phyloP scores from a whole-genome alignment of 352 stramenopile species.

The Phytophthora idaei region DNA sequence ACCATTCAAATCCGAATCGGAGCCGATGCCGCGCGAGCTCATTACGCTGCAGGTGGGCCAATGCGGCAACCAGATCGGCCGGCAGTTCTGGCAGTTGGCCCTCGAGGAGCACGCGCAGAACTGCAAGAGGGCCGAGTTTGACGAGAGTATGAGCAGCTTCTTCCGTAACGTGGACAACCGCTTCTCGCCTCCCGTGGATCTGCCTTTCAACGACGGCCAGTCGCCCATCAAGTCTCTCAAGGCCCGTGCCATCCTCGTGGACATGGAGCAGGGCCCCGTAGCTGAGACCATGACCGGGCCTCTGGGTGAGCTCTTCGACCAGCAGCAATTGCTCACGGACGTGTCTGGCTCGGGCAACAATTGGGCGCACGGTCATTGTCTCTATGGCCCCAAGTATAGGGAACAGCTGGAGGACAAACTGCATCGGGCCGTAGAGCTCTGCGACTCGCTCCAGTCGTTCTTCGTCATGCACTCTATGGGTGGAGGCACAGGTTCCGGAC shows the following conservation, averaged over 20 bases:
- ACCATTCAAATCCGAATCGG: constrained; percentile 1
- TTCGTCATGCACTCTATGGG: constrained; percentile 94
- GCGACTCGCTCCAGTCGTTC: constrained; percentile 93
- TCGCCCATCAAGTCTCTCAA: constrained; percentile 61
- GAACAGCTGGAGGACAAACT: constrained; percentile 83
- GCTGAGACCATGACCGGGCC: constrained; percentile 81
- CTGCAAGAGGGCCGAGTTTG: constrained; percentile 63
- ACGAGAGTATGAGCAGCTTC: constrained; percentile 93
- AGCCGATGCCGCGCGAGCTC: constrained; percentile 79
- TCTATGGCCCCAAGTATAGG: constrained; percentile 90
- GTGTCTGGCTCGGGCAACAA: constrained; percentile 93
- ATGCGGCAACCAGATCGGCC: constrained; percentile 95
- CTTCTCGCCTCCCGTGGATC: constrained; percentile 52
- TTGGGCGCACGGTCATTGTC: constrained; percentile 90
- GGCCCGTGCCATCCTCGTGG: constrained; percentile 90
- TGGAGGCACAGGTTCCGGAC: constrained; percentile 89
- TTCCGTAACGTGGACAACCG: constrained; percentile 91
- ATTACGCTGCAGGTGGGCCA: constrained; percentile 93
- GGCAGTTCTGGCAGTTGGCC: constrained; percentile 91
- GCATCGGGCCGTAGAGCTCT: constrained; percentile 76
- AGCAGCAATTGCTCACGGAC: constrained; percentile 87
- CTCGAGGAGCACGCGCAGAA: constrained; percentile 90
- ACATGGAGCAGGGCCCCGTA: constrained; percentile 93
- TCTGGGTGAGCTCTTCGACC: constrained; percentile 90
- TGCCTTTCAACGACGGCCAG: constrained; percentile 50